These are phyloP conservation scores for Isabelozyma rhagii DNA, from an alignment of 805 yeast species.

Conservation along the genomic window DNA sequence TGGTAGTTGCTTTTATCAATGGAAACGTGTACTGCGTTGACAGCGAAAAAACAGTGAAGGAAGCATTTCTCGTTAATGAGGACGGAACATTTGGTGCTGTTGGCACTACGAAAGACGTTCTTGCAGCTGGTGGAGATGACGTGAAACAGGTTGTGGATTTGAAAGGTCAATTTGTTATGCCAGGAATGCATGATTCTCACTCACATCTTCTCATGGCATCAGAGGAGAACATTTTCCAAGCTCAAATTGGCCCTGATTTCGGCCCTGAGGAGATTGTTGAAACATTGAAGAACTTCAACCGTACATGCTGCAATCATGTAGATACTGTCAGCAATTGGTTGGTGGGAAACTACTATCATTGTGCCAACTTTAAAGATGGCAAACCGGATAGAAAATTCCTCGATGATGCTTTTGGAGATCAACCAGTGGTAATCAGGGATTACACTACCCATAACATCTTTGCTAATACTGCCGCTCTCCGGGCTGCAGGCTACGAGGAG, in stretches of 20 bases:
- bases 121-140: constrained; percentile 4
- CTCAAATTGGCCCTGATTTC: constrained; percentile 13
- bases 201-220: constrained; percentile 20
- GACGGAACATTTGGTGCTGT: constrained; percentile 15
- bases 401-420: constrained; percentile 24
- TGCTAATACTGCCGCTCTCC: constrained; percentile 22
- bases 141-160: constrained; percentile 13
- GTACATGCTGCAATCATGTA: constrained; percentile 14
- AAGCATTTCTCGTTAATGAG: constrained; percentile 15
- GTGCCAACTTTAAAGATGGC: constrained; percentile 16
- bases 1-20: constrained; percentile 19
- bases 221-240: constrained; percentile 17
- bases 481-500: constrained; percentile 23
- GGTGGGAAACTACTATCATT: constrained; percentile 21
- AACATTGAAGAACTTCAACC: constrained; percentile 13
- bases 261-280: constrained; percentile 16
- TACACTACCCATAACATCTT: constrained; percentile 22
- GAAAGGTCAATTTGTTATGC: constrained; percentile 20
- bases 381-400: constrained; percentile 20
- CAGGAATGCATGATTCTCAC: constrained; percentile 24
- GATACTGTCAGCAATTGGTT: constrained; percentile 19
- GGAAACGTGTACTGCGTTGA: constrained; percentile 16
- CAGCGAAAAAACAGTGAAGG: constrained; percentile 10
- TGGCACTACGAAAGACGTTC: constrained; percentile 13
- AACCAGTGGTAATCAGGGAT: constrained; percentile 21